Evolutionary conservation across 805 yeast genomes (phyloP), one percentile per base, ranked within the genome.

Genomic region (Grigorovia humatica): DNA sequence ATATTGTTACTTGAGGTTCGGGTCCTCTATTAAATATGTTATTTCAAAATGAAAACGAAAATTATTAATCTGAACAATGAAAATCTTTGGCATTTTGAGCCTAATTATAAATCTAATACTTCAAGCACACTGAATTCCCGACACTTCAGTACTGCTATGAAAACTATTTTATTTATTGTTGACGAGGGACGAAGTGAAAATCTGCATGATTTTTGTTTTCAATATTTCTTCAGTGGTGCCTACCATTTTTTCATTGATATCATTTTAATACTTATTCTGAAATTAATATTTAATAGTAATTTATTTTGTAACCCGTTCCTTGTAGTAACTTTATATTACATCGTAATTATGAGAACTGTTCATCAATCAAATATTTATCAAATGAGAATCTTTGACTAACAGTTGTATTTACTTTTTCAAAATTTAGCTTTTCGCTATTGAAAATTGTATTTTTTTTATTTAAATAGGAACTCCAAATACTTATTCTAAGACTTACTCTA

Each of bases 401-500:
- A 49, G 43, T 15, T 6, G 27, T 29, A 11, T 20, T 32, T 27
- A 19, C n/a, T 49, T 27, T 19, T 12, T 32, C 12, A 32, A 32
- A 12, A 5, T 32, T 8, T 32, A 32, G 15, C 15, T 12, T 32
- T 32, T 32, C 8, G 38, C 12, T 38, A 15, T 38, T 38, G 15
- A 38, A 13, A 15, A 7, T 9, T 4, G 6, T 23, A 23, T 23
- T 23, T 4, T 23, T 23, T 23, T 23, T 23, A 23, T 23, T 23
- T 54, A 52, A 52, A 48, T 62, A 87, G 95, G 95, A 81, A 96
- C 96, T 70, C 98, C 99, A 81, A 87, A 96, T 82, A 88, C 96
- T 74, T 85, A 91, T 86, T 91, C 99, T 69, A 93, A 93, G 89
- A 93, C 99, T 72, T 93, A 88, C 88, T 79, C 96, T 73, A 96